Evolutionary conservation across 2,329 filamentous ascomycete genomes (phyloP).

Genomic region (Neonectria hederae): DNA sequence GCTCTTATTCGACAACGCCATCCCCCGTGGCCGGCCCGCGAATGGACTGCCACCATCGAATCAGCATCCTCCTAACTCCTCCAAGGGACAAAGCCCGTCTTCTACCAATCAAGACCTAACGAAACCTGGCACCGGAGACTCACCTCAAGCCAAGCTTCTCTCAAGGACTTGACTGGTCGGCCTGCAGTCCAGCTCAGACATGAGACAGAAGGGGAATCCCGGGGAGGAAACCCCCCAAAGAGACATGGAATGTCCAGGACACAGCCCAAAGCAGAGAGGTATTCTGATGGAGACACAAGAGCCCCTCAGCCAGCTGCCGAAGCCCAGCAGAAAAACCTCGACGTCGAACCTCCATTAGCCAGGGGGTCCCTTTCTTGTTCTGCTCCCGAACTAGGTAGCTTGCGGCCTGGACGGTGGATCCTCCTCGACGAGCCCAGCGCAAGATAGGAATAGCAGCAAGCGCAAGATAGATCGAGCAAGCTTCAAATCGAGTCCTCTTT

Average conservation of each 20-base stretch:
- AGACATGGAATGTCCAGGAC: neutral
- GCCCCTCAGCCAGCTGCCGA: neutral
- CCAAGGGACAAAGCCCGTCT: neutral
- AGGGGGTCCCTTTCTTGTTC: conserved; percentile 6
- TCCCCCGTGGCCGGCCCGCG: conserved; percentile 17
- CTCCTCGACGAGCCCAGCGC: conserved; percentile 8
- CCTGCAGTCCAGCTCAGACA: neutral
- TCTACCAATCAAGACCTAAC: conserved; percentile 14
- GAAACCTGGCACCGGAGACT: conserved; percentile 7
- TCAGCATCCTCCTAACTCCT: conserved; percentile 4
- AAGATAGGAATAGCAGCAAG: conserved; percentile 29
- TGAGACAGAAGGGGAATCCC: neutral
- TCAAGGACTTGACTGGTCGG: neutral
- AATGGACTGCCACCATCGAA: conserved; percentile 12
- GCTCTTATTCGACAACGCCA: conserved; percentile 16
- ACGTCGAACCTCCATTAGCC: conserved; percentile 7
- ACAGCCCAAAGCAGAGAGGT: conserved; percentile 1
- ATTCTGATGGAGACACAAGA: neutral
- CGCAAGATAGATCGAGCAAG: neutral
- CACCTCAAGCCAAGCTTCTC: neutral
- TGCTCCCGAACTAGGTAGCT: conserved; percentile 2
- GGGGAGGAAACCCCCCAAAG: conserved; percentile 1
- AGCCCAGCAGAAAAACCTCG: conserved; percentile 7
- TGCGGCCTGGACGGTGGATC: conserved; percentile 4
- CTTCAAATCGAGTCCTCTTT: conserved; percentile 2